These are phyloP conservation scores for Candida alai DNA, from an alignment of 805 yeast genomes.

Conservation along the genomic window DNA sequence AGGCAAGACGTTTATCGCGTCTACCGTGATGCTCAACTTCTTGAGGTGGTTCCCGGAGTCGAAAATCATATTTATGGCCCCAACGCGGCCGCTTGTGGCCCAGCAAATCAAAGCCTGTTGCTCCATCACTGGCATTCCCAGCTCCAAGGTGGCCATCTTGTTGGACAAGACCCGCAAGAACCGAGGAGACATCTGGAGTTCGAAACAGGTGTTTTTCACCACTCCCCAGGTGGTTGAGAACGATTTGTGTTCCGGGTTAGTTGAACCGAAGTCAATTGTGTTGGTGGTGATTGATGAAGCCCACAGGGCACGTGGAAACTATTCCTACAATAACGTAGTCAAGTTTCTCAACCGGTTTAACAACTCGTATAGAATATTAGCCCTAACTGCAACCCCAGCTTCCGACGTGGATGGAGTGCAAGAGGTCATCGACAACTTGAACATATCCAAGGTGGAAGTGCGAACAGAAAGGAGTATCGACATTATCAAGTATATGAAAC, in stretches of 20 bases:
- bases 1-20: constrained; percentile 95
- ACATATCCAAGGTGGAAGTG: constrained; percentile 74
- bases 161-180: constrained; percentile 55
- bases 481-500: constrained; percentile 72
- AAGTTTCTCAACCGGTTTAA: constrained; percentile 54
- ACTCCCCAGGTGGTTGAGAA: constrained; percentile 97
- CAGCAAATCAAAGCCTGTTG: constrained; percentile 95
- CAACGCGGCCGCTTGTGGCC: constrained; percentile 92
- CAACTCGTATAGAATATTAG: constrained; percentile 65
- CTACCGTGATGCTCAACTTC: constrained; percentile 88
- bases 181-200: constrained; percentile 74
- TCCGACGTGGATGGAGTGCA: constrained; percentile 85
- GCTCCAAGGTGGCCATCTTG: constrained; percentile 72
- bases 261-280: constrained; percentile 72
- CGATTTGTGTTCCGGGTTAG: constrained; percentile 69
- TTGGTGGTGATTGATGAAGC: constrained; percentile 93
- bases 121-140: constrained; percentile 79
- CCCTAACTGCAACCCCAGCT: constrained; percentile 96
- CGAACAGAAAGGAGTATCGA: constrained; percentile 84
- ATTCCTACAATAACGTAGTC: constrained; percentile 85
- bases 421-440: constrained; percentile 68
- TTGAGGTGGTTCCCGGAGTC: constrained; percentile 77
- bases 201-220: constrained; percentile 78
- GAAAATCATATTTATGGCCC: constrained; percentile 92
- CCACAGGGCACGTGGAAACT: constrained; percentile 87